A percentile compares a stretch with the other conserved stretches of the same genome.
These are phyloP conservation scores for Cytospora chrysosperma DNA, from an alignment of 2,329 filamentous ascomycete species.

Conservation along the genomic window DNA sequence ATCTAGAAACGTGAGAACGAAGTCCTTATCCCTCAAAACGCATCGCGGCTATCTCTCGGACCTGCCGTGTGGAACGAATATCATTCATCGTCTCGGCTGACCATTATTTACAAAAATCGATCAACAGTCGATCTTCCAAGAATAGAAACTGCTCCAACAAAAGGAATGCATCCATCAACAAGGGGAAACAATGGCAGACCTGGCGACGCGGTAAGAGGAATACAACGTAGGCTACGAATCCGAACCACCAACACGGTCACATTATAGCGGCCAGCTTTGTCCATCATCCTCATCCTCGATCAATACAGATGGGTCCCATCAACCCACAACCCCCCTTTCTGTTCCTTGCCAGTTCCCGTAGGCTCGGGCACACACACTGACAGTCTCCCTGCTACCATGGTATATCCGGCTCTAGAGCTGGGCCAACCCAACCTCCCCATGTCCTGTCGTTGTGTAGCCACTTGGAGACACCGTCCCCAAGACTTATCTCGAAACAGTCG, in stretches of 20 bases:
- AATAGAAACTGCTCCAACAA: neutral
- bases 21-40: neutral
- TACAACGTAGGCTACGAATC: neutral
- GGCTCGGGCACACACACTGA: neutral
- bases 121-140: neutral
- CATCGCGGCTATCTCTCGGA: neutral
- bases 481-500: neutral
- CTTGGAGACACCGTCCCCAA: neutral
- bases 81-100: neutral
- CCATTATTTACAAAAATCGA: neutral
- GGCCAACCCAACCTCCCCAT: neutral
- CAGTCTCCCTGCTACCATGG: conserved; percentile 3
- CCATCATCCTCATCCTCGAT: neutral
- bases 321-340: neutral
- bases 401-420: conserved; percentile 11
- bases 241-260: neutral
- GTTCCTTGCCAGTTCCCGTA: neutral
- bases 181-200: neutral
- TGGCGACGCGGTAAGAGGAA: neutral
- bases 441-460: neutral
- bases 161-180: neutral
- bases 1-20: neutral
- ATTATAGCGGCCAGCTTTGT: neutral
- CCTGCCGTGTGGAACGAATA: neutral
- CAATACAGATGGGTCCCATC: neutral